Percentiles rank a stretch among this genome's conserved stretches.
Evolutionary conservation across 495 filamentous ascomycete species (phyloP).

Genomic region (Xylaria nigripes): DNA sequence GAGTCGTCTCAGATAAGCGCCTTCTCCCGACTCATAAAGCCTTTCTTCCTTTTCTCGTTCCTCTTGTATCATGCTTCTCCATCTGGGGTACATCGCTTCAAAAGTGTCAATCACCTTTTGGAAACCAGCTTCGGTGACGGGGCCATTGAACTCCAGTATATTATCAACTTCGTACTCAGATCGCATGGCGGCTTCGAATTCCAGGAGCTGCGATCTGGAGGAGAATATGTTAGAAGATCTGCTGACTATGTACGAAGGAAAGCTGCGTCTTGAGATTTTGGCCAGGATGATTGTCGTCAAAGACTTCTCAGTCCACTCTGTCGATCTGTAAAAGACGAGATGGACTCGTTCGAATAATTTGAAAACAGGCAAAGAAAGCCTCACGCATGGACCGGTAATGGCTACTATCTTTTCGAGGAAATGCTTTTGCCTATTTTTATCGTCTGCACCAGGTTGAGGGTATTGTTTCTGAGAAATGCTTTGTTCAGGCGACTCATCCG

Average conservation of each 20-base stretch:
- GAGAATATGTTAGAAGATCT: conserved; percentile 84
- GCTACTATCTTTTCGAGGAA: conserved; percentile 62
- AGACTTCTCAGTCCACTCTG: conserved; percentile 96
- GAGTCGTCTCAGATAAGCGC: conserved; percentile 84
- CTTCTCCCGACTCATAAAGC: conserved; percentile 77
- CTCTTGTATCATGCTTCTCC: conserved; percentile 63
- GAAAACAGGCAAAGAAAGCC: conserved; percentile 64
- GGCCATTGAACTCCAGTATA: conserved; percentile 79
- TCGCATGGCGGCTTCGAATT: conserved; percentile 82
- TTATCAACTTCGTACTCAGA: conserved; percentile 77
- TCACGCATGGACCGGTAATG: conserved; percentile 73
- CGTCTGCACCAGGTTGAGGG: conserved; percentile 14
- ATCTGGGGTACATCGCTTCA: conserved; percentile 68
- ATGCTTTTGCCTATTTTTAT: conserved; percentile 35
- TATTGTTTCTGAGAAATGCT: conserved; percentile 12
- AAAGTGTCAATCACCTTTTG: conserved; percentile 58
- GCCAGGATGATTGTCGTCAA: conserved; percentile 92
- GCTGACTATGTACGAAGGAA: conserved; percentile 83
- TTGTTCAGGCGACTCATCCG: conserved; percentile 21
- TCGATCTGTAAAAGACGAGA: conserved; percentile 90
- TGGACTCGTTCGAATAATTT: conserved; percentile 90
- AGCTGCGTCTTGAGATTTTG: conserved; percentile 76
- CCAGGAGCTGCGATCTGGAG: conserved; percentile 63
- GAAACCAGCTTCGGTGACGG: conserved; percentile 53
- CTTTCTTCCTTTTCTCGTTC: conserved; percentile 75